Base-by-base conservation (phyloP, 1,139 yeast species). In the Zygosaccharomyces sapae region DNA sequence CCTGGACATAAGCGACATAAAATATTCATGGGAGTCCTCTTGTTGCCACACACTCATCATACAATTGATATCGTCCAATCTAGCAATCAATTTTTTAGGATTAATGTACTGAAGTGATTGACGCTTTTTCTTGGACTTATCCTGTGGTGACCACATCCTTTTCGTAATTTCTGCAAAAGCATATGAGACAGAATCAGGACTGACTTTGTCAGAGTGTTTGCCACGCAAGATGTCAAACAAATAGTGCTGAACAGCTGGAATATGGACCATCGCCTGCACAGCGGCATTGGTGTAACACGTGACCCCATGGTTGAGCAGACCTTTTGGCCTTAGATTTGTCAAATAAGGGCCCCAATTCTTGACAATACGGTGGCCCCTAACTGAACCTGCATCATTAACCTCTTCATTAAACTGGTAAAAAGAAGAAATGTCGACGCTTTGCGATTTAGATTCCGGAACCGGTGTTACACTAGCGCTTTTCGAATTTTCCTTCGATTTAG, bases 11-110 rank as follows among this genome's bases (percentile, higher is more conserved):
- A 90, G 71, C 13, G 95, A 86, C 96, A 90, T 89, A 65, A 83
- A 87, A 68, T 90, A 92, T 67, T 92, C 98, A 66, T 92, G 98
- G 0, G 96, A 86, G 66, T 92, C 98, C 68, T 92, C 97, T 67
- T 92, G 98, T 66, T 88, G 90, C 96, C 96, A 89, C 63, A 83
- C 92, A 34, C 89, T 82, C 96, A 90, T 88, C 94, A 87, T 85
- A 63, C 96, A 88, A 66, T 90, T 90, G 59, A 90, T 88, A 58
- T 88, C 96, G 45, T 79, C 86, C 48, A 90, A 71, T 53, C 92
- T 74, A 45, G 75, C 74, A 47, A 89, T 83, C 57, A 90, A 73
- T 57, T 77, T 80, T 57, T 81, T 80, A 3, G 97, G 97, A 62
- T 86, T 82, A 49, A 84, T 72, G 57, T 74, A 81, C 51, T 74